Base-by-base conservation (phyloP, 140 eudicot genomes). In the Stevia rebaudiana region DNA sequence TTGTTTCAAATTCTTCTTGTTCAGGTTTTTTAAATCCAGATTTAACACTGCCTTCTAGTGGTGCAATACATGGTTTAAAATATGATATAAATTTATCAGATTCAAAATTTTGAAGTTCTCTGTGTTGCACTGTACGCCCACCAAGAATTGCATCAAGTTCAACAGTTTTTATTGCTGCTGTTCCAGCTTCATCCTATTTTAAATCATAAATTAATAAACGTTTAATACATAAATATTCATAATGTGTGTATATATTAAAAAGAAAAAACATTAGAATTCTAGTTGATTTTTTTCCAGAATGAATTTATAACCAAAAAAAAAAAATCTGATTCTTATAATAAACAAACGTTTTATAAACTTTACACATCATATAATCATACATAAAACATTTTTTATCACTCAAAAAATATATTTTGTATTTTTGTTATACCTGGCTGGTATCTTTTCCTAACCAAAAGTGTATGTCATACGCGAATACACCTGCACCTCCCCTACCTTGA, bases 131-230 rank as follows among this genome's bases (percentile, higher is more conserved):
- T 3, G 97, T 97, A 68, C 95, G 92, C 15, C 99, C 99, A 17
- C 99, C 97, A 74, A 94, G 97, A 69, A 82, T 60, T 11, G 94
- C 90, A 67, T 94, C 99, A 43, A 94, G 95, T 61, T 94, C 99
- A 59, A 94, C 90, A 50, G 99, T 69, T 82, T 94, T 94, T 61
- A 94, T 88, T 50, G 96, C 96, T 33, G 98, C 95, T 25, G 95
- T 78, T 72, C 98, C 98, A 39, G 95, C 88, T 84, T 94, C 99
- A 86, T 94, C 99, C 99, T 94, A 55, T 36, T 53, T 40, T 16
- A 62, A 19, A 50, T 23, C 63, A 76, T 15, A 4, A 21, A 46
- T 17, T 44, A 60, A 59, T 44, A 1, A 37, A 37, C 33, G 13
- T 39, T 1, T 3, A 30, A 12, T 70, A 35, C 60, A 58, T 60